phyloP scores from a whole-genome alignment of 441 rosid genomes.

The Pelargonium fulgidum region DNA sequence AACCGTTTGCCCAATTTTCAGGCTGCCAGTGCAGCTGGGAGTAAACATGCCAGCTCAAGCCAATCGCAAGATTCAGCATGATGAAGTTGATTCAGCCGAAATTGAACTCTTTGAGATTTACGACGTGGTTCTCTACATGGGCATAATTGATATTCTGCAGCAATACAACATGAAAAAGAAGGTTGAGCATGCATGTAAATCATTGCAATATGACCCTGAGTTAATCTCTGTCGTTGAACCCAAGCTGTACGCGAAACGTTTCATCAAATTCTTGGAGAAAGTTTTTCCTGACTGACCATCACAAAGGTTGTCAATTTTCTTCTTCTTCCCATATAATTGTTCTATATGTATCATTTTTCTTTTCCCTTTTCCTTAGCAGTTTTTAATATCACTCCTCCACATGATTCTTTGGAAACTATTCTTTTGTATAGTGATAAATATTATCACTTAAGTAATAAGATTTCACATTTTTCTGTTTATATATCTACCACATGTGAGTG shows the following conservation, averaged over 20 bases:
- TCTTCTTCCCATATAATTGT: background rate
- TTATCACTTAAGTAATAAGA: too few relatives aligned
- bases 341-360: background rate
- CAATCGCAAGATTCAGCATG: slow-evolving; percentile 31
- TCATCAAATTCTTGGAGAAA: slow-evolving; percentile 57
- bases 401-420: background rate
- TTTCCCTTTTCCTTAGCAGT: too few relatives aligned
- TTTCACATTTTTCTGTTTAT: too few relatives aligned
- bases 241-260: slow-evolving; percentile 59
- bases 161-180: slow-evolving; percentile 69
- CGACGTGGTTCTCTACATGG: slow-evolving; percentile 92
- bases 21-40: slow-evolving; percentile 90
- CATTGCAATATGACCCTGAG: slow-evolving; percentile 51
- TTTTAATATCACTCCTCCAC: background rate
- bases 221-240: slow-evolving; percentile 71
- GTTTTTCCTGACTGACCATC: slow-evolving; percentile 42
- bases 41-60: slow-evolving; percentile 70
- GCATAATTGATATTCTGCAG: slow-evolving; percentile 82
- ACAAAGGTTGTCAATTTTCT: background rate
- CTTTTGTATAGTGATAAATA: too few relatives aligned
- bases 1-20: slow-evolving; percentile 17
- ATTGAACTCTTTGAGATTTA: slow-evolving; percentile 74
- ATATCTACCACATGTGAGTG: too few relatives aligned
- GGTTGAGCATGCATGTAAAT: slow-evolving; percentile 61
- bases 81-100: slow-evolving; percentile 38